Conservation (phyloP, 148 eudicot species). For the Pouteria glomerata region DNA sequence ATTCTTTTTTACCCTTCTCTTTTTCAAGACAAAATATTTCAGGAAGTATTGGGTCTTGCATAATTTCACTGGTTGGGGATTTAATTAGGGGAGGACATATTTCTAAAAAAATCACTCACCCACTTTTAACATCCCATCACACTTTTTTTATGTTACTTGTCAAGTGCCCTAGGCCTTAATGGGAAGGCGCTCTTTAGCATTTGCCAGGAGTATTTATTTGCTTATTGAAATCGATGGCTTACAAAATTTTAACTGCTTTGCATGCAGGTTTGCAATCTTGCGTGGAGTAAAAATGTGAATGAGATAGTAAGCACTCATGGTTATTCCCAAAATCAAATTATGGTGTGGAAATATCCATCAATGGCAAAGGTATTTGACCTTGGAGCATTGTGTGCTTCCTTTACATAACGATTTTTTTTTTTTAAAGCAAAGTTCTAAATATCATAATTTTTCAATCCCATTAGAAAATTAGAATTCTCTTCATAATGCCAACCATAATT, state of each 20-base stretch:
- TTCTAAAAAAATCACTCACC: no score
- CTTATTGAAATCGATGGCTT: neutral
- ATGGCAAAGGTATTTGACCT: constrained; percentile 53
- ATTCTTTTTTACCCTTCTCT: no score
- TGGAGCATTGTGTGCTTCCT: neutral
- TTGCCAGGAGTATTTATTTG: neutral
- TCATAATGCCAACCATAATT: neutral
- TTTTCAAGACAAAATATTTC: no score
- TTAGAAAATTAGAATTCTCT: no score
- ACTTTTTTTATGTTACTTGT: no score
- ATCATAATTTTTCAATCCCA: neutral
- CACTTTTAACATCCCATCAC: no score
- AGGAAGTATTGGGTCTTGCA: no score
- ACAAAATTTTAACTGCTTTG: neutral
- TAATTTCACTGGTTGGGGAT: no score
- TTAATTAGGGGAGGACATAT: no score
- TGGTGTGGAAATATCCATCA: constrained; percentile 99
- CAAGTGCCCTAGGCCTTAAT: no score
- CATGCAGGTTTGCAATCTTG: constrained; percentile 86
- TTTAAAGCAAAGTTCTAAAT: neutral
- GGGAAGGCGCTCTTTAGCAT: no score
- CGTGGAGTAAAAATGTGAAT: constrained; percentile 99
- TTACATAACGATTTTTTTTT: neutral
- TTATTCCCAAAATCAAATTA: constrained; percentile 93
- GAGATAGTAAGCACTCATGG: constrained; percentile 99